Conservation (phyloP, 148 eudicot species). For the Agrostemma githago region DNA sequence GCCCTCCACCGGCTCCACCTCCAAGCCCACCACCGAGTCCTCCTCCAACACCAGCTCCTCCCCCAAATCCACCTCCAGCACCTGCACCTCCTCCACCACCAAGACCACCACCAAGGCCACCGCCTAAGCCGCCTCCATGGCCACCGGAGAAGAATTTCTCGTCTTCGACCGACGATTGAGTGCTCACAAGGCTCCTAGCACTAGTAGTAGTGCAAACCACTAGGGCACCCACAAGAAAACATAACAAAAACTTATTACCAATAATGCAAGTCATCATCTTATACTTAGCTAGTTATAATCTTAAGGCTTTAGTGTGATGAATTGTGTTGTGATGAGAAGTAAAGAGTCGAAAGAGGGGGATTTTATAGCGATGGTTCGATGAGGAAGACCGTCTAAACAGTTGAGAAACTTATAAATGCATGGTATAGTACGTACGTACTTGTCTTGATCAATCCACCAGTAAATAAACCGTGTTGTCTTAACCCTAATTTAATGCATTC, state of each 20-base stretch:
- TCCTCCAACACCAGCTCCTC: not conserved
- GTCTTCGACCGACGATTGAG: constrained; percentile 11
- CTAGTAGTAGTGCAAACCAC: constrained; percentile 18
- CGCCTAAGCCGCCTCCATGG: constrained; percentile 15
- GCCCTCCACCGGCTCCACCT: constrained; percentile 4
- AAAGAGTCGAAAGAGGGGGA: not conserved
- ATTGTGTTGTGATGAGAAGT: constrained; percentile 22
- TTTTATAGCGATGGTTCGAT: constrained; percentile 22
- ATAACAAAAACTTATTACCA: constrained; percentile 17
- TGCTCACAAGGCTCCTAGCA: constrained; percentile 21
- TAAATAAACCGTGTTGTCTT: constrained; percentile 17
- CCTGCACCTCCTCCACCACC: constrained; percentile 16
- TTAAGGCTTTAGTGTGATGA: constrained; percentile 6
- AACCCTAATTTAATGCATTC: constrained; percentile 17
- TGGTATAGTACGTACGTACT: not conserved
- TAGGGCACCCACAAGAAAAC: constrained; percentile 27
- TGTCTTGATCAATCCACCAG: constrained; percentile 1
- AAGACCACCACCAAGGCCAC: constrained; percentile 3
- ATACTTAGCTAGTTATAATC: no score
- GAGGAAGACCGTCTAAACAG: not conserved
- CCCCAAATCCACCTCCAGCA: not conserved
- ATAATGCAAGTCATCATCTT: constrained; percentile 3
- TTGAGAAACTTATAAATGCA: constrained; percentile 17
- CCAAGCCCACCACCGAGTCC: constrained; percentile 5
- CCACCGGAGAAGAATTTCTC: constrained; percentile 17